Percentiles rank a stretch among this genome's conserved stretches.
Evolutionary conservation across 2,329 filamentous ascomycete species (phyloP).

Genomic region (Epichloe sibirici): DNA sequence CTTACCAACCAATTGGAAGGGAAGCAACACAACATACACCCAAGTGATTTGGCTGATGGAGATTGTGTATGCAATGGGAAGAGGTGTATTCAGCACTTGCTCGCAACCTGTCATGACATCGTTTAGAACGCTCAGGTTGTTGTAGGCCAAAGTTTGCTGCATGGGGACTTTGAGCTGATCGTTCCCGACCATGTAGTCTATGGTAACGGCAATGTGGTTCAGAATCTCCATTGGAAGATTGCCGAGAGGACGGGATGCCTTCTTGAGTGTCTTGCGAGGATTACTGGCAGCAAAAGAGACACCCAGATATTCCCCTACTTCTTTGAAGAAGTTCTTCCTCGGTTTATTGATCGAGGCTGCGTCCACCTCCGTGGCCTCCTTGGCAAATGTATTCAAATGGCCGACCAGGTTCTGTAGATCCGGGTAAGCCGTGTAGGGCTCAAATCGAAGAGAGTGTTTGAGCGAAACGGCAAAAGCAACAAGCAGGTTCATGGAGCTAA

Average conservation of each 20-base stretch:
- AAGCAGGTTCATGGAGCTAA: slow-evolving; percentile 66
- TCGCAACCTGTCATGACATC: slow-evolving; percentile 63
- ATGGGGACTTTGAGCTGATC: slow-evolving; percentile 43
- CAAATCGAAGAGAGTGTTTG: slow-evolving; percentile 75
- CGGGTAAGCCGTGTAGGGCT: slow-evolving; percentile 66
- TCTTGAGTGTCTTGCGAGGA: slow-evolving; percentile 66
- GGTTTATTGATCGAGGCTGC: slow-evolving; percentile 18
- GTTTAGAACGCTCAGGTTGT: slow-evolving; percentile 50
- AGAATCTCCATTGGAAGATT: slow-evolving; percentile 78
- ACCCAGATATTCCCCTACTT: slow-evolving; percentile 59
- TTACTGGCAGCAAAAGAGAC: slow-evolving; percentile 67
- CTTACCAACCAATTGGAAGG: slow-evolving; percentile 59
- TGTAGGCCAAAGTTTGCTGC: slow-evolving; percentile 49
- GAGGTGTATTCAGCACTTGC: slow-evolving; percentile 68
- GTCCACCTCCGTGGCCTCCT: slow-evolving; percentile 32
- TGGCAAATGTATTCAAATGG: slow-evolving; percentile 66
- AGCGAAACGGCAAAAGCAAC: slow-evolving; percentile 65
- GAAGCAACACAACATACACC: slow-evolving; percentile 69
- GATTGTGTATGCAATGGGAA: slow-evolving; percentile 74
- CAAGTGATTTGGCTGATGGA: slow-evolving; percentile 78
- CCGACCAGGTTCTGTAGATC: slow-evolving; percentile 59
- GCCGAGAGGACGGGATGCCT: slow-evolving; percentile 57
- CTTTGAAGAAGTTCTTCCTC: slow-evolving; percentile 46
- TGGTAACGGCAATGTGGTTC: slow-evolving; percentile 54
- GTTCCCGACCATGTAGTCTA: slow-evolving; percentile 47